Evolutionary conservation across 1,284 basidiomycete species (phyloP), one percentile per base, ranked within the genome.

Genomic region (Austroboletus niveus): DNA sequence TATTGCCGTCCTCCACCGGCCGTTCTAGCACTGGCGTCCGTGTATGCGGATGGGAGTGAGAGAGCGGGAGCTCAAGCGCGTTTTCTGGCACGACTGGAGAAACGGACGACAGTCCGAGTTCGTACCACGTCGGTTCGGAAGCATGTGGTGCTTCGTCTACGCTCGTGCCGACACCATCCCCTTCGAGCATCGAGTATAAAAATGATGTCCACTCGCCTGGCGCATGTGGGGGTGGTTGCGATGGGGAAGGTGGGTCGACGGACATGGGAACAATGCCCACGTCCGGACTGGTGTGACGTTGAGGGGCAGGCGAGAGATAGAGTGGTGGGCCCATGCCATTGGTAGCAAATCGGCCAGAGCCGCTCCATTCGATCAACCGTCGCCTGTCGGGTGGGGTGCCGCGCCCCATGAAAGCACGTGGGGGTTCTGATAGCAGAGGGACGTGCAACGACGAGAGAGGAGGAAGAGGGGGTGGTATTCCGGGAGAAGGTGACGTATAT

Each of bases 371-470:
- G 9, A 53, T 42, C 12, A 67, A 47, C 20, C 66, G 61, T 12
- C 51, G 59, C 42, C 56, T 59, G 14, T 70, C 65, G 11, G 65
- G 65, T 5, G 64, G 68, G 0, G 65, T 66, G 10, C 68, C 68
- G 3, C 65, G 68, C 22, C 65, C 68, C 65, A 70, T 66, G 34
- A 70, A 70, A 1, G 68, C 65, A 24, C 66, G 66, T 0, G 66
- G 61, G 1, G 68, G 65, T 31, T 70, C 65, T 7, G 65, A 69
- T 6, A 70, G 45, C 1, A 69, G 35, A 41, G 65, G 66, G 15
- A 66, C 68, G 17, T 70, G 65, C 35, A 66, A 43, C 0, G 68
- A 69, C 0, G 68, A 68, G 2, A 69, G 68, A 1, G 52, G 41
- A 0, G 64, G 66, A 27, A 69, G 53, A 6, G 29, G 51, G 17